phyloP scores from a whole-genome alignment of 176 grass and related monocot species.

The Raddia guianensis region DNA sequence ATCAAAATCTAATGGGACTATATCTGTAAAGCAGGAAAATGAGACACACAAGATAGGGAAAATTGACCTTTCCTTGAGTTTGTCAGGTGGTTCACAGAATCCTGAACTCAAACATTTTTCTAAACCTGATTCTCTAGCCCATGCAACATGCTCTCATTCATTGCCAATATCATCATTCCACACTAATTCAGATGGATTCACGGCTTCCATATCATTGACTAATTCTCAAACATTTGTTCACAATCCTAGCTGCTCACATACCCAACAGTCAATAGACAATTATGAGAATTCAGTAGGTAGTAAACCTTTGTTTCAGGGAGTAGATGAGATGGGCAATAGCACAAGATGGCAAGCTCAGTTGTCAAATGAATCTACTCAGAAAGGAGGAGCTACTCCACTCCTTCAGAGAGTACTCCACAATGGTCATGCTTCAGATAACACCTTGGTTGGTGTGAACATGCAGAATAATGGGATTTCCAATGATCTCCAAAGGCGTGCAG shows the following conservation, averaged over 20 bases:
- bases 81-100: conserved; percentile 67
- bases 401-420: conserved; percentile 60
- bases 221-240: conserved; percentile 61
- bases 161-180: conserved; percentile 58
- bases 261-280: conserved; percentile 72
- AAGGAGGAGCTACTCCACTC: conserved; percentile 39
- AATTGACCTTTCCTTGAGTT: conserved; percentile 85
- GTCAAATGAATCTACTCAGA: conserved; percentile 54
- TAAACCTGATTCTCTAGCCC: conserved; percentile 42
- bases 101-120: conserved; percentile 44
- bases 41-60: conserved; percentile 57
- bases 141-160: conserved; percentile 47
- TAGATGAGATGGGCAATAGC: conserved; percentile 55
- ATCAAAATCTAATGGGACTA: conserved; percentile 29
- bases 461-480: conserved; percentile 47
- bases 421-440: conserved; percentile 53
- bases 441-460: conserved; percentile 42
- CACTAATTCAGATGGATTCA: conserved; percentile 59
- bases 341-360: conserved; percentile 57
- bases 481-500: conserved; percentile 19
- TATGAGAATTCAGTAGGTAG: conserved; percentile 73
- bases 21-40: conserved; percentile 42
- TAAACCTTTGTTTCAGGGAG: conserved; percentile 63
- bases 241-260: conserved; percentile 78
- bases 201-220: conserved; percentile 60